Percentiles rank a stretch among this genome's conserved stretches.
These are phyloP conservation scores for Carpinus viminea DNA, from an alignment of 306 rosid species.

Conservation along the genomic window DNA sequence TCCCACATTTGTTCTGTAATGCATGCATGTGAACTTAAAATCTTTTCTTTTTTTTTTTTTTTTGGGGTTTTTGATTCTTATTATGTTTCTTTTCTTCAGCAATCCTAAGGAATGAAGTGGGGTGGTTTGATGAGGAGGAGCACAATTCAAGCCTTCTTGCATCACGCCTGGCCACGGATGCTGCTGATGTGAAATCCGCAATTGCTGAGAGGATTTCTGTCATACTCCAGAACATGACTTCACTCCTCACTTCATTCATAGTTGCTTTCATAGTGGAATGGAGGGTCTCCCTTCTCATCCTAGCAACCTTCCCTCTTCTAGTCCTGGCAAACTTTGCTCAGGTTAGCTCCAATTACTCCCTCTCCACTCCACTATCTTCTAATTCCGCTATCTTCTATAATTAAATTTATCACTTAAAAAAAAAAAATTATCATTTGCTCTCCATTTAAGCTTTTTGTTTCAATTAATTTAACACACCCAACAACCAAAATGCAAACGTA, in stretches of 20 bases:
- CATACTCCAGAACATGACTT: constrained; percentile 92
- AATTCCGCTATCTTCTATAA: too few relatives aligned
- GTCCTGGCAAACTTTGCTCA: constrained; percentile 98
- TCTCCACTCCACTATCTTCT: too few relatives aligned
- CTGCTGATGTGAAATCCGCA: constrained; percentile 96
- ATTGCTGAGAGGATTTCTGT: constrained; percentile 97
- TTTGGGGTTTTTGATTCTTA: not conserved
- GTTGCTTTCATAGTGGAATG: constrained; percentile 98
- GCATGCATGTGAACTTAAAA: not conserved
- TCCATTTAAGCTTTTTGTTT: too few relatives aligned
- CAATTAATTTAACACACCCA: too few relatives aligned
- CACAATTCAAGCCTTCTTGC: constrained; percentile 94
- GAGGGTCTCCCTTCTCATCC: constrained; percentile 95
- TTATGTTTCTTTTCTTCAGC: constrained; percentile 40
- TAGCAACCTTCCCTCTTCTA: constrained; percentile 87
- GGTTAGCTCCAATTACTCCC: constrained; percentile 40
- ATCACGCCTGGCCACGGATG: constrained; percentile 86
- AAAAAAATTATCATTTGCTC: too few relatives aligned
- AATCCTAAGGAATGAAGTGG: constrained; percentile 92
- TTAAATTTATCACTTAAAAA: too few relatives aligned
- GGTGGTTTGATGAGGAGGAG: constrained; percentile 99
- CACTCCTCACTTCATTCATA: constrained; percentile 92
- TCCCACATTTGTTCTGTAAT: not conserved
- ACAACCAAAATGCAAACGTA: not conserved
- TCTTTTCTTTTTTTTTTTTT: not conserved